Percentiles rank a stretch among this genome's conserved stretches.
Conservation (phyloP, 2,329 filamentous ascomycete species). For the Nigrograna mackinnonii region DNA sequence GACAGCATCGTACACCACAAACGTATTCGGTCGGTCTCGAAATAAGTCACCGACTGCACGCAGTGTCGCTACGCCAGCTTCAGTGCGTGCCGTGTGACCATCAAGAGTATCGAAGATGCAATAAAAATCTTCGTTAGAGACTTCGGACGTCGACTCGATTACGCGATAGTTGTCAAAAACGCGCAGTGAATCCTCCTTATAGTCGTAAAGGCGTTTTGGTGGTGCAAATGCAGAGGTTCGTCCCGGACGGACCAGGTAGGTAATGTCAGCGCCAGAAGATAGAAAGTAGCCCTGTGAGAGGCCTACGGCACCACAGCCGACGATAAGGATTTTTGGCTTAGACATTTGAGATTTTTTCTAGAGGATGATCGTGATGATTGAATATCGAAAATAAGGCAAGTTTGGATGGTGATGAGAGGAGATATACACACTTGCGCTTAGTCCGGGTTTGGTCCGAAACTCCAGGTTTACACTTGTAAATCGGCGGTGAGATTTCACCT, state of each 20-base stretch:
- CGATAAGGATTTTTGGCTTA: conserved; percentile 14
- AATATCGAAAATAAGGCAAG: too few relatives aligned
- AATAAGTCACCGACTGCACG: conserved; percentile 15
- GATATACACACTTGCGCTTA: too few relatives aligned
- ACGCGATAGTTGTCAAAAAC: conserved; percentile 19
- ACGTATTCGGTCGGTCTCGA: conserved; percentile 10
- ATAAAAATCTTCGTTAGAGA: conserved; percentile 14
- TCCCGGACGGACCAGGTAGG: conserved; percentile 24
- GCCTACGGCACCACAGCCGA: conserved; percentile 25
- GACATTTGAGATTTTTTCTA: too few relatives aligned
- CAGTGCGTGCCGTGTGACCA: conserved; percentile 21
- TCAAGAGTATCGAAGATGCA: conserved; percentile 24
- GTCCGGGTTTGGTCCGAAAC: too few relatives aligned
- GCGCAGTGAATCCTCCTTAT: conserved; percentile 17
- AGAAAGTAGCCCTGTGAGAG: conserved; percentile 22
- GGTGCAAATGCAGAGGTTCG: conserved; percentile 17
- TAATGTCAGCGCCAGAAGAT: conserved; percentile 19
- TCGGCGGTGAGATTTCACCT: too few relatives aligned
- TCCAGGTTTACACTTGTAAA: too few relatives aligned
- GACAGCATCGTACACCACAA: conserved; percentile 20
- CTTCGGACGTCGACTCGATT: conserved; percentile 17
- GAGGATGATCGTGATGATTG: too few relatives aligned
- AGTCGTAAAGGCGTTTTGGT: conserved; percentile 22
- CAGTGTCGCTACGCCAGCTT: conserved; percentile 16
- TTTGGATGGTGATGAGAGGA: too few relatives aligned